Evolutionary conservation across 2,329 filamentous ascomycete species (phyloP).

Genomic region (Graphiopsis chlorocephala): DNA sequence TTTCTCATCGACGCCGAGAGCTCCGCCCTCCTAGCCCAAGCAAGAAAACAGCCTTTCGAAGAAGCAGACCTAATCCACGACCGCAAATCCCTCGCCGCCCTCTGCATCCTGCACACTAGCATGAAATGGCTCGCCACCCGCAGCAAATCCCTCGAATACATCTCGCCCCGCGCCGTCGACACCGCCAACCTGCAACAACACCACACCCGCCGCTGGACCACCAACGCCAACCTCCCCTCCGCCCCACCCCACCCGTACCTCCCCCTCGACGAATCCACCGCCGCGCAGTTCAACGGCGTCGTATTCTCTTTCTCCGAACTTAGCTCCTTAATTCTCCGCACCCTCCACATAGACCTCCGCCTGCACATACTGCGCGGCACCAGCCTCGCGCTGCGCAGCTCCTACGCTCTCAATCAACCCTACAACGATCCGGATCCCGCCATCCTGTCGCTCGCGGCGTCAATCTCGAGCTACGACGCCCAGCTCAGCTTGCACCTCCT

Average conservation of each 20-base stretch:
- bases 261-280: conserved; percentile 82
- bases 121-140: conserved; percentile 96
- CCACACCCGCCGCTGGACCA: conserved; percentile 76
- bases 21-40: conserved; percentile 50
- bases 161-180: conserved; percentile 71
- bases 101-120: conserved; percentile 90
- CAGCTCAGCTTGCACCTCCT: conserved; percentile 72
- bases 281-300: conserved; percentile 83
- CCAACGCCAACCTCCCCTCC: conserved; percentile 58
- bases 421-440: conserved; percentile 75
- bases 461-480: conserved; percentile 84
- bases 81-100: conserved; percentile 75
- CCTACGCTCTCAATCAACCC: conserved; percentile 62
- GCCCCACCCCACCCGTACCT: conserved; percentile 67
- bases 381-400: conserved; percentile 48
- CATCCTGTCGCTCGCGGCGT: conserved; percentile 78
- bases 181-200: conserved; percentile 50
- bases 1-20: conserved; percentile 60
- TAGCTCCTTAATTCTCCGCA: conserved; percentile 73
- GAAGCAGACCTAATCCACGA: conserved; percentile 85
- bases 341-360: conserved; percentile 83
- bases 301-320: conserved; percentile 79
- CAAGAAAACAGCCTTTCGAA: conserved; percentile 61
- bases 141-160: conserved; percentile 75
- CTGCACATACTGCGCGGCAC: conserved; percentile 83